These are phyloP conservation scores for Aspergillus transmontanensis DNA, from an alignment of 2,329 filamentous ascomycete genomes.

Conservation along the genomic window DNA sequence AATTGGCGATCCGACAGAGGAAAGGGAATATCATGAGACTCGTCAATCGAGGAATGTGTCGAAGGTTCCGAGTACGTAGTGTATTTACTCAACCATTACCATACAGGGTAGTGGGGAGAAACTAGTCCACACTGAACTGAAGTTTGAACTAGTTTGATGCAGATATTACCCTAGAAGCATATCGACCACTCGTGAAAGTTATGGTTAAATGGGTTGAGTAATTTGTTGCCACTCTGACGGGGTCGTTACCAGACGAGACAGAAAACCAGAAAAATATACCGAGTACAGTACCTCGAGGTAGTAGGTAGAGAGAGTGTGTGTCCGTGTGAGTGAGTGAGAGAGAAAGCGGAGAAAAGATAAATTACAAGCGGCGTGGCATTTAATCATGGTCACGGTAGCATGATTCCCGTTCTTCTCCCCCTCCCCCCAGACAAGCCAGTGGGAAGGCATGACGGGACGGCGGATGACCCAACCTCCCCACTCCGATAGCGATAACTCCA, in stretches of 20 bases:
- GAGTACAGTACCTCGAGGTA: no score
- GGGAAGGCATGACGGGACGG: slow-evolving; percentile 1
- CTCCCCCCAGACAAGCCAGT: background rate
- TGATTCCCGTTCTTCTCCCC: background rate
- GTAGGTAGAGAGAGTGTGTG: no score
- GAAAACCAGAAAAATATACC: background rate
- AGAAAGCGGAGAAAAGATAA: background rate
- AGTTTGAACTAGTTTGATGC: background rate
- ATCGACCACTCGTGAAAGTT: background rate
- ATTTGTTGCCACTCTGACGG: background rate
- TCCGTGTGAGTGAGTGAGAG: no score
- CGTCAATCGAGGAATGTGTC: slow-evolving; percentile 4
- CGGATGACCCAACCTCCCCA: slow-evolving; percentile 17
- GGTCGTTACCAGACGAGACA: background rate
- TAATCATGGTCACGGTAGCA: background rate
- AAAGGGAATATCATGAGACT: slow-evolving; percentile 22
- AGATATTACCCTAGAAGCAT: background rate
- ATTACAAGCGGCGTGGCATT: slow-evolving; percentile 1
- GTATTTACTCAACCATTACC: background rate
- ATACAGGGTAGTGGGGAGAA: background rate
- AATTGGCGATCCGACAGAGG: slow-evolving; percentile 11
- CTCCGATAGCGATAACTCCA: slow-evolving; percentile 29
- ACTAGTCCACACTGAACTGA: background rate
- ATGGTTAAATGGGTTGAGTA: background rate
- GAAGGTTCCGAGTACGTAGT: background rate